Conservation (phyloP, 2,329 filamentous ascomycete genomes). For the Penicillium thymicola region DNA sequence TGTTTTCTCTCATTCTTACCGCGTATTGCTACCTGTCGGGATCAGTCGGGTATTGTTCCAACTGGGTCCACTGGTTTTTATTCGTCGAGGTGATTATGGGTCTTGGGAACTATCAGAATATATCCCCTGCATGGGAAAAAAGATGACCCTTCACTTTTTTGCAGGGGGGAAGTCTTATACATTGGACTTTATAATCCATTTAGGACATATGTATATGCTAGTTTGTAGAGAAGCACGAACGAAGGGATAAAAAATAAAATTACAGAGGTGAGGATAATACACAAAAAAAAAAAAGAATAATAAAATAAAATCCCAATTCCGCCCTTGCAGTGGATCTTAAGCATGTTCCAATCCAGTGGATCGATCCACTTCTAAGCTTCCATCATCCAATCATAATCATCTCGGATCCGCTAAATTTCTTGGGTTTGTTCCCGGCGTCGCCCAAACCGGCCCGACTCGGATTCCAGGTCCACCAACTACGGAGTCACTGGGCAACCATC, state of each 20-base stretch:
- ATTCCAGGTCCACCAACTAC: constrained; percentile 25
- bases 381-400: constrained; percentile 14
- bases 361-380: constrained; percentile 10
- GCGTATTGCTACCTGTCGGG: constrained; percentile 16
- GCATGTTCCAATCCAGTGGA: constrained; percentile 19
- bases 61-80: constrained; percentile 5
- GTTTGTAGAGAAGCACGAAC: not conserved
- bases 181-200: not conserved
- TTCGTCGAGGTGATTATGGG: not conserved
- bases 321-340: constrained; percentile 27
- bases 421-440: constrained; percentile 22
- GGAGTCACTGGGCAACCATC: constrained; percentile 24
- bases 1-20: constrained; percentile 18
- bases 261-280: not conserved
- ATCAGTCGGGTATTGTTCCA: constrained; percentile 11
- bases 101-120: not conserved
- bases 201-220: not conserved
- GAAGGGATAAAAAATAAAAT: constrained; percentile 1
- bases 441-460: constrained; percentile 29
- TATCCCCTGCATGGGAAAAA: constrained; percentile 4
- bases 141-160: not conserved
- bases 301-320: not conserved
- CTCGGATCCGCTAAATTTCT: constrained; percentile 11
- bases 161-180: not conserved
- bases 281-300: not conserved